Evolutionary conservation across 202 grass and related monocot genomes (phyloP).

Genomic region (Miscanthus sacchariflorus): DNA sequence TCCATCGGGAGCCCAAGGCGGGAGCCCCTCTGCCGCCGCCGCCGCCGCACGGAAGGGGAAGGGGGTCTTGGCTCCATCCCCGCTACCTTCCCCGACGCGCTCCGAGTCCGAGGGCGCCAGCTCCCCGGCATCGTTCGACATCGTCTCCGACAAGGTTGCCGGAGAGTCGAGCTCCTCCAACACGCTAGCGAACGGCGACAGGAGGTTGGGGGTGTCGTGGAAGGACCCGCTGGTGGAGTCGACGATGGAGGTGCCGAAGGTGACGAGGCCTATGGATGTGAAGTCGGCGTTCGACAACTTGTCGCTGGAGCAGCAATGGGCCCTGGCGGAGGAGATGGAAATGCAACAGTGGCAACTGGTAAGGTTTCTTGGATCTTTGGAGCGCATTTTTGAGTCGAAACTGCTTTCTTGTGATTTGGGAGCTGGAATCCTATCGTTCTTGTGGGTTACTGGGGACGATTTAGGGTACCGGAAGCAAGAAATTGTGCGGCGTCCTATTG

Average conservation of each 20-base stretch:
- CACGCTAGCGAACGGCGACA: neutral
- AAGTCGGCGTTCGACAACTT: neutral
- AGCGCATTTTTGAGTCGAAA: slow-evolving; percentile 23
- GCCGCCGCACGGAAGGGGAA: slow-evolving; percentile 36
- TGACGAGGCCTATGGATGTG: neutral
- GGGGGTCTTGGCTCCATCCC: neutral
- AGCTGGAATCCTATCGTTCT: neutral
- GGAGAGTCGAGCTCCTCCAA: neutral
- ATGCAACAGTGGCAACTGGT: slow-evolving; percentile 5
- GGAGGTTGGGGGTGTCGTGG: neutral
- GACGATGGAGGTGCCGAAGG: neutral
- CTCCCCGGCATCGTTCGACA: neutral
- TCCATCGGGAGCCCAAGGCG: neutral
- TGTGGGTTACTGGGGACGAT: neutral
- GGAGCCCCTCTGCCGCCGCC: neutral
- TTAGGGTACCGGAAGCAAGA: neutral
- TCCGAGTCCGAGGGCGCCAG: neutral
- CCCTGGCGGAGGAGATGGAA: neutral
- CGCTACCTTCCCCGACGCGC: neutral
- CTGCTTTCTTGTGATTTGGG: neutral
- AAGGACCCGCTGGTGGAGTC: neutral
- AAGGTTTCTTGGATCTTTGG: slow-evolving; percentile 13
- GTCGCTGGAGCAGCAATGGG: neutral
- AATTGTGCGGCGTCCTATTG: neutral
- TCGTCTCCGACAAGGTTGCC: neutral